Percentiles rank a stretch among this genome's conserved stretches.
phyloP scores from a whole-genome alignment of 169 alveolate genomes.

The Pseudocohnilembus persalinus region DNA sequence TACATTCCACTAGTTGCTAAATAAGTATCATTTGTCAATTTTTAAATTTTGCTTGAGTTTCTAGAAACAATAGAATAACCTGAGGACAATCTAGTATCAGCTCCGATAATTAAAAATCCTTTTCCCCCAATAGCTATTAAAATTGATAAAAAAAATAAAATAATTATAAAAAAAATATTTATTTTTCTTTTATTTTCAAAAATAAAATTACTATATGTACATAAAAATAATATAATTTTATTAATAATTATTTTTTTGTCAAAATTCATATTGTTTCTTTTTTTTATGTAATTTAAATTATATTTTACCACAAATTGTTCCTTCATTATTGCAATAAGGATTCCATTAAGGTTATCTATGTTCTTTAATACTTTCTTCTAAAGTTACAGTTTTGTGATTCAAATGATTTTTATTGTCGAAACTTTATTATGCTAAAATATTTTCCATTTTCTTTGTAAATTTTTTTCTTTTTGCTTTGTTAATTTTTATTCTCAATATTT shows the following conservation, averaged over 20 bases:
- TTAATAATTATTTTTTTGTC: neutral
- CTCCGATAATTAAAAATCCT: conserved; percentile 74
- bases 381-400: too few species aligned
- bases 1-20: conserved; percentile 76
- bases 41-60: conserved; percentile 65
- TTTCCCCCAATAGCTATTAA: conserved; percentile 73
- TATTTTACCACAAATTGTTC: neutral
- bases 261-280: neutral
- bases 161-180: too few species aligned
- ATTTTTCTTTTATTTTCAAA: too few species aligned
- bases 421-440: too few species aligned
- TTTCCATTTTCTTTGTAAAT: too few species aligned
- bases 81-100: conserved; percentile 73
- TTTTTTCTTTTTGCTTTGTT: too few species aligned
- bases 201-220: too few species aligned
- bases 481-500: too few species aligned
- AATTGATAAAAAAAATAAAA: too few species aligned
- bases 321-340: neutral
- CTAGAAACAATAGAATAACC: conserved; percentile 75
- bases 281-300: too few species aligned
- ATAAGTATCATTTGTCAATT: conserved; percentile 63
- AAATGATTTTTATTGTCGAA: too few species aligned
- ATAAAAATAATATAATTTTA: too few species aligned
- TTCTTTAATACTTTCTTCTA: neutral
- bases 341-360: neutral